A percentile compares a stretch with the other conserved stretches of the same genome.
These are phyloP conservation scores for Solanum appendiculatum DNA, from an alignment of 257 asterid species.

Conservation along the genomic window DNA sequence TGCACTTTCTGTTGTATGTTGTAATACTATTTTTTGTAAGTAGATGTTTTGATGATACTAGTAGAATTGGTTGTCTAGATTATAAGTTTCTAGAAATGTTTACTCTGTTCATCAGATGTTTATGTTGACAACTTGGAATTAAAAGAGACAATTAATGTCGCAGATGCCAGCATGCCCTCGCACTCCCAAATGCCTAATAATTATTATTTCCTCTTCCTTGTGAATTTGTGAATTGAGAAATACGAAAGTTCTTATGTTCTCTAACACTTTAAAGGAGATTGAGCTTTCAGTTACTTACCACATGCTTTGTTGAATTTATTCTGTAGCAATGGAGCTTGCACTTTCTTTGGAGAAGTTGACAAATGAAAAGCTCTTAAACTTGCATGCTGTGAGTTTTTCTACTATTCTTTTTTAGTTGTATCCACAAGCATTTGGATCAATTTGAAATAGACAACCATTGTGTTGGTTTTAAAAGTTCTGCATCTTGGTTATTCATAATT, in stretches of 20 bases:
- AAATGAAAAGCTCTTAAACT: conserved; percentile 39
- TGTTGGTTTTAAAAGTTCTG: background rate
- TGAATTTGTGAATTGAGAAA: background rate
- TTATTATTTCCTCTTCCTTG: background rate
- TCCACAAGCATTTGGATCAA: background rate
- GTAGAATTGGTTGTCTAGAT: background rate
- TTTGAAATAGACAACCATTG: background rate
- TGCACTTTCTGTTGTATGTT: background rate
- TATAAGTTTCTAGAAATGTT: background rate
- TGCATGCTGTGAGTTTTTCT: conserved; percentile 22
- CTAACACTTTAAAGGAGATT: background rate
- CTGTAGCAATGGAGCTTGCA: conserved; percentile 50
- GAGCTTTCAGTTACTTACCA: background rate
- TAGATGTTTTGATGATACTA: background rate
- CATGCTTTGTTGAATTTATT: background rate
- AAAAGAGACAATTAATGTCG: background rate
- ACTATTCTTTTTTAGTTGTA: background rate
- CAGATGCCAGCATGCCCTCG: background rate
- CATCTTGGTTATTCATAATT: background rate
- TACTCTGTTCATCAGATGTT: background rate
- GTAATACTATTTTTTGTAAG: background rate
- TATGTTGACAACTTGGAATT: background rate
- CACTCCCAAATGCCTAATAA: background rate
- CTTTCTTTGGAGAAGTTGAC: conserved; percentile 46
- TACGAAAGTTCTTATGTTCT: background rate